Conservation (phyloP, 192 early-diverging fungal species). For the Allomyces javanicus region DNA sequence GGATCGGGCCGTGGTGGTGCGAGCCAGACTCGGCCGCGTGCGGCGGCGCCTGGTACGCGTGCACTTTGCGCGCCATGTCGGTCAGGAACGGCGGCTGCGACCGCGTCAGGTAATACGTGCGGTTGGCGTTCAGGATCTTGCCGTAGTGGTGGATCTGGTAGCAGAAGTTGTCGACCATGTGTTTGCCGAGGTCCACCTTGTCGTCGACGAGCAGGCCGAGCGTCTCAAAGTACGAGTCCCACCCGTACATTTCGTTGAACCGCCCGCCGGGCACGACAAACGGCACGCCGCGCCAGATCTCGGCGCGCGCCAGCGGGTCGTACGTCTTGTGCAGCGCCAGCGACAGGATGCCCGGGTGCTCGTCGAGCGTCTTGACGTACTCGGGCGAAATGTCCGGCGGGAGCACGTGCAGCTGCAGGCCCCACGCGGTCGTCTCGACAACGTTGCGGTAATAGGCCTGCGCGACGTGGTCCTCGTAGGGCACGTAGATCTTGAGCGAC, state of each 20-base stretch:
- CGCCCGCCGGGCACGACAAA: constrained; percentile 96
- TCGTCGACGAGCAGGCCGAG: constrained; percentile 74
- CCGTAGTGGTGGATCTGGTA: constrained; percentile 97
- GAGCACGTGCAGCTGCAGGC: constrained; percentile 57
- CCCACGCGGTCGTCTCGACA: constrained; percentile 34
- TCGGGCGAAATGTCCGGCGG: constrained; percentile 68
- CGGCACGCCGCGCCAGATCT: constrained; percentile 44
- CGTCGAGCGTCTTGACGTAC: constrained; percentile 83
- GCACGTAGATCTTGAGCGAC: constrained; percentile 79
- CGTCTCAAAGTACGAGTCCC: constrained; percentile 92
- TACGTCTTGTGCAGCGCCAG: constrained; percentile 35
- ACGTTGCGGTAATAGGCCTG: constrained; percentile 63
- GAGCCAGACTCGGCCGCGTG: constrained; percentile 7
- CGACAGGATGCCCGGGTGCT: constrained; percentile 72
- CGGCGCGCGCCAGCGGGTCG: not conserved
- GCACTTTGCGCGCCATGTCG: constrained; percentile 81
- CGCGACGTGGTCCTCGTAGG: constrained; percentile 52
- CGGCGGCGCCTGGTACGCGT: constrained; percentile 28
- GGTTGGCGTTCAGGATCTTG: constrained; percentile 97
- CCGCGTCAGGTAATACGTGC: constrained; percentile 86
- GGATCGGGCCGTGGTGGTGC: constrained; percentile 10
- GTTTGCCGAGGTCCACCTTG: constrained; percentile 61
- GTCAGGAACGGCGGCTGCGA: constrained; percentile 97
- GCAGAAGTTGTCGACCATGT: constrained; percentile 94
- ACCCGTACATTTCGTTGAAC: constrained; percentile 99